Base-by-base conservation (phyloP, 2,329 filamentous ascomycete genomes). In the Fusarium sp. region DNA sequence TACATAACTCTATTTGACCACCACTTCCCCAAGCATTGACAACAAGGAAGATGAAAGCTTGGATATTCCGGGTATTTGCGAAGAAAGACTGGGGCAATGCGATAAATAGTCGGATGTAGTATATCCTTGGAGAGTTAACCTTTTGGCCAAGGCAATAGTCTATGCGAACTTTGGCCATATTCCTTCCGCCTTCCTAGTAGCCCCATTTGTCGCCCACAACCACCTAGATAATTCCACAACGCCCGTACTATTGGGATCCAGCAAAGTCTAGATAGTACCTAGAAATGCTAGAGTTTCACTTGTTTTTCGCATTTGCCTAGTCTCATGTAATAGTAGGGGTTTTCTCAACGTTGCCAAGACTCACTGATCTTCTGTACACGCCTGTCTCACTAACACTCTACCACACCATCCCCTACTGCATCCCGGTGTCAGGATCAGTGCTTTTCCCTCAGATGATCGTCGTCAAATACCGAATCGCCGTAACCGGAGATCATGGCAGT, bases 1-100 rank as follows among this genome's bases (percentile, higher is more conserved):
- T 73, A 73, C 64, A 64, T 74, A 73, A 74, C 20, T 23, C 51
- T 13, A 5, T 9, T 25, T 1, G 23, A 33, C 38, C 18, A 34
- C 20, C 36, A 27, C 40, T 16, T 13, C 33, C n/a, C 51, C 50
- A 53, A 20, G 27, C 13, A 36, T 53, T 53, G 11, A 33, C 8
- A 14, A 13, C 16, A 53, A 53, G 29, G 50, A 33, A 3, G 29
- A 20, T 20, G 16, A 13, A 51, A 51, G 25, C 27, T 51, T 51
- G 29, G 27, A 33, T 33, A 51, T 33, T 33, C 33, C 20, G 46
- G 27, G 29, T 50, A 49, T 49, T 49, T 11, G 4, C 44, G 5
- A 29, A 18, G 49, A 51, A 51, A 51, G 29, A 33, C 49, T 51
- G 23, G 49, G 44, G 44, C 44, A 49, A 29, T 49, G 9, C 23